These are phyloP conservation scores for Populus ilicifolia DNA, from an alignment of 345 rosid genomes.

Conservation along the genomic window DNA sequence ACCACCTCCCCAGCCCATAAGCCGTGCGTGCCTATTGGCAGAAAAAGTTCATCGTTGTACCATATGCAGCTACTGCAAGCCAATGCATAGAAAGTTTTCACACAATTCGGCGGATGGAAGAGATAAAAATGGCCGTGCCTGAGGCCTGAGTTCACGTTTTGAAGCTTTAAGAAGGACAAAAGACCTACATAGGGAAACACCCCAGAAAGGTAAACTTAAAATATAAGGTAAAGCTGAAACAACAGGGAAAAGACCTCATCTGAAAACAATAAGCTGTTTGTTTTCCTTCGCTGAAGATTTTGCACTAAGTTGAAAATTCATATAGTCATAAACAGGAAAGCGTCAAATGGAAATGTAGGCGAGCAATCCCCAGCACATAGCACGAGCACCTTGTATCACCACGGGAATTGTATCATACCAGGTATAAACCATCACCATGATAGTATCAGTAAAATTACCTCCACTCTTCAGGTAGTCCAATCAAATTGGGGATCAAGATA, in stretches of 20 bases:
- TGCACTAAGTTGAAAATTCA: no score
- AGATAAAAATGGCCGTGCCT: not conserved
- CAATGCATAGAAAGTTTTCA: not conserved
- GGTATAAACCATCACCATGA: not conserved
- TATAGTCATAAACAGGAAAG: no score
- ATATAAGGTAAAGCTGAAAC: no score
- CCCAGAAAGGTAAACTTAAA: no score
- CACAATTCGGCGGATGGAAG: not conserved
- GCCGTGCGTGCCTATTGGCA: not conserved
- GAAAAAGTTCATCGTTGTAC: not conserved
- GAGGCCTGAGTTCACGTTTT: not conserved
- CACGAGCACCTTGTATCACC: not conserved
- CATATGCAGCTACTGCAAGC: not conserved
- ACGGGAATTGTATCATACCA: not conserved
- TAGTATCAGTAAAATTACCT: not conserved
- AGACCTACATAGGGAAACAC: no score
- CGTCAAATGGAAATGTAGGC: no score
- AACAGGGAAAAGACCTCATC: no score
- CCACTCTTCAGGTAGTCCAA: constrained; percentile 58
- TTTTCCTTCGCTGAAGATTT: no score
- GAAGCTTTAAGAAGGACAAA: no score
- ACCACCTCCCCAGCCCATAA: not conserved
- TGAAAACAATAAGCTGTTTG: no score
- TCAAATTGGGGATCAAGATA: constrained; percentile 70
- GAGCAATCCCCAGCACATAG: no score